A percentile compares a stretch with the other conserved stretches of the same genome.
Conservation (phyloP, 2,329 filamentous ascomycete genomes). For the Scytalidium lignicola region DNA sequence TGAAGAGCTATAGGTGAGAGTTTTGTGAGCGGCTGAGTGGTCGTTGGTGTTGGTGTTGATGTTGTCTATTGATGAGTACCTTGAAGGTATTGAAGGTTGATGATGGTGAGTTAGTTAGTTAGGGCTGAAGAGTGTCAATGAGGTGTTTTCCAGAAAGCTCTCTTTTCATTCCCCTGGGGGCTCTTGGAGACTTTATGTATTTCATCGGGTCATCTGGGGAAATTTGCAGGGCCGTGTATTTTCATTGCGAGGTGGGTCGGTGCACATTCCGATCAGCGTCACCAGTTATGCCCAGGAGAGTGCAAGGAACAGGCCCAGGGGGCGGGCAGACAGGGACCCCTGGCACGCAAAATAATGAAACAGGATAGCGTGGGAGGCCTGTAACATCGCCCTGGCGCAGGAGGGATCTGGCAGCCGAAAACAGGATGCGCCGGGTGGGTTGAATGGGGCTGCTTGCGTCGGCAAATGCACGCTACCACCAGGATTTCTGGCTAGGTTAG, state of each 20-base stretch:
- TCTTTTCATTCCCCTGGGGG: constrained; percentile 7
- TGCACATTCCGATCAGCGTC: not conserved
- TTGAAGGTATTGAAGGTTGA: not conserved
- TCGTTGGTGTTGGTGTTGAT: constrained; percentile 1
- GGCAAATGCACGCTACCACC: not conserved
- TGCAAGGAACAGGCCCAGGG: not conserved
- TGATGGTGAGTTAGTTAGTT: too few species aligned
- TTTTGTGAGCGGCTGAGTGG: too few species aligned
- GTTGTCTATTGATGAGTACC: constrained; percentile 3
- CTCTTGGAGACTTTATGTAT: constrained; percentile 21
- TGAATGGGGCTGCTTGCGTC: not conserved
- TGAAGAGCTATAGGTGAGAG: not conserved
- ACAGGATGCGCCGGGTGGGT: not conserved
- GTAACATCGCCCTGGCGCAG: constrained; percentile 6
- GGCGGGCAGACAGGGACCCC: constrained; percentile 2
- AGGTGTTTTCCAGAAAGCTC: constrained; percentile 3
- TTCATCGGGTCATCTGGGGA: constrained; percentile 19
- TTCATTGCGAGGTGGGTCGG: not conserved
- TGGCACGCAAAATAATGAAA: constrained; percentile 24
- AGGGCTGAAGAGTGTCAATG: too few species aligned
- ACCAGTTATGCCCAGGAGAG: not conserved
- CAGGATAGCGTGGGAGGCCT: constrained; percentile 27
- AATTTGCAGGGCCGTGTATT: constrained; percentile 13
- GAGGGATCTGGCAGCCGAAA: not conserved
- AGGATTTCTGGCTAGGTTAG: not conserved